phyloP scores from a whole-genome alignment of 169 alveolate species.

The Plasmodium cynomolgi region DNA sequence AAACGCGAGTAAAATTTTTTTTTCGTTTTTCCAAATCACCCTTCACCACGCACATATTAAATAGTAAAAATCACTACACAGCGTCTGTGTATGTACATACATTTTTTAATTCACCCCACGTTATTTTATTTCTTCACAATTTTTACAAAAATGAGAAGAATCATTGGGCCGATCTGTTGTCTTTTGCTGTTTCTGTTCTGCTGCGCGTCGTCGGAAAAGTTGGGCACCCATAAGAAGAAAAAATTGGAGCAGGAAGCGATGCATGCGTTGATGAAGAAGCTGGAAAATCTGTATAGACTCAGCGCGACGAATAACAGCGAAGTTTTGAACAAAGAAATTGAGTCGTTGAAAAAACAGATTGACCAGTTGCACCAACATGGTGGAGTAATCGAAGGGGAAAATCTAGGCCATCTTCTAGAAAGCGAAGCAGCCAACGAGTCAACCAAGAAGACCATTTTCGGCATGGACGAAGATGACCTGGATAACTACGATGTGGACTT shows the following conservation, averaged over 20 bases:
- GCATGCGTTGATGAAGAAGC: background rate
- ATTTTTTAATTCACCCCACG: no score
- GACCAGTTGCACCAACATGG: background rate
- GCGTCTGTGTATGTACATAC: no score
- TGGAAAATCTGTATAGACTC: background rate
- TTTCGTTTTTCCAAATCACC: no score
- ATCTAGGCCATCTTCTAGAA: background rate
- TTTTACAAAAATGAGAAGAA: no score
- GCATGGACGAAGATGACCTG: constrained; percentile 7
- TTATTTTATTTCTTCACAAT: no score
- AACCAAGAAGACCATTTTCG: background rate
- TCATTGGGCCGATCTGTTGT: no score
- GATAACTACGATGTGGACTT: background rate
- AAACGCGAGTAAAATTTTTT: no score
- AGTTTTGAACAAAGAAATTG: background rate
- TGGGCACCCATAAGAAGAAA: background rate
- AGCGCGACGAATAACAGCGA: background rate
- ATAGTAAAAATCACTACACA: no score
- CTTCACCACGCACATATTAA: no score
- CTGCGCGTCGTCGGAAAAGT: background rate
- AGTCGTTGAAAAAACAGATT: constrained; percentile 2
- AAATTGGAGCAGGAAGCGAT: background rate
- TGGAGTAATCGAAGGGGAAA: background rate
- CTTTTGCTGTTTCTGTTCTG: background rate
- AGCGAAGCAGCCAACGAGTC: background rate